phyloP scores from a whole-genome alignment of 106 monocot genomes.

The Dioscorea dumetorum region DNA sequence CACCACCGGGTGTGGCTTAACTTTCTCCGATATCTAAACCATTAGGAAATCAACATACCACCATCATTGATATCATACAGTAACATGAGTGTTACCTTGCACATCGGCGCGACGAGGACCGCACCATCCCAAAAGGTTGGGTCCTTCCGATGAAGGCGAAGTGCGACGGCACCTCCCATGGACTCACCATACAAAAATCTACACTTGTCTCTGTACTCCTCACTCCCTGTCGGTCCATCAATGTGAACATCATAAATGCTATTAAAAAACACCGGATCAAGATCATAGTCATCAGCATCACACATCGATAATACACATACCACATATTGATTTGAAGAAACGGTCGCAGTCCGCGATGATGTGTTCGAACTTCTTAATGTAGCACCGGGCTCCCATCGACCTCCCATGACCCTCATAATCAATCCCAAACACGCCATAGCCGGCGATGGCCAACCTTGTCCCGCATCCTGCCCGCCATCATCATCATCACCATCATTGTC shows the following conservation, averaged over 20 bases:
- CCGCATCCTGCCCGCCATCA: conserved; percentile 54
- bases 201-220: conserved; percentile 51
- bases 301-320: conserved; percentile 16
- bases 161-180: conserved; percentile 91
- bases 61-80: no score
- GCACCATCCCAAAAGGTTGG: conserved; percentile 88
- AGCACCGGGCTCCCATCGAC: conserved; percentile 85
- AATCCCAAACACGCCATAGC: conserved; percentile 80
- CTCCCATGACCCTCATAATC: conserved; percentile 96
- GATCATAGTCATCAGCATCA: no score
- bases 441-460: conserved; percentile 47
- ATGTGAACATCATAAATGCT: not conserved
- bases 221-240: conserved; percentile 23
- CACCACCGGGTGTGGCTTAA: conserved; percentile 90
- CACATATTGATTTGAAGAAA: conserved; percentile 72
- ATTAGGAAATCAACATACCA: no score
- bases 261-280: no score
- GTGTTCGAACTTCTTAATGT: conserved; percentile 80
- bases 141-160: conserved; percentile 72
- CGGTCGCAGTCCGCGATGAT: conserved; percentile 68
- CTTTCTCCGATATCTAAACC: conserved; percentile 85
- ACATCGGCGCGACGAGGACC: conserved; percentile 93
- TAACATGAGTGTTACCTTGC: conserved; percentile 52
- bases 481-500: conserved; percentile 2
- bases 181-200: conserved; percentile 96